Base-by-base conservation (phyloP, 306 rosid genomes). In the Sicyos baderoa region DNA sequence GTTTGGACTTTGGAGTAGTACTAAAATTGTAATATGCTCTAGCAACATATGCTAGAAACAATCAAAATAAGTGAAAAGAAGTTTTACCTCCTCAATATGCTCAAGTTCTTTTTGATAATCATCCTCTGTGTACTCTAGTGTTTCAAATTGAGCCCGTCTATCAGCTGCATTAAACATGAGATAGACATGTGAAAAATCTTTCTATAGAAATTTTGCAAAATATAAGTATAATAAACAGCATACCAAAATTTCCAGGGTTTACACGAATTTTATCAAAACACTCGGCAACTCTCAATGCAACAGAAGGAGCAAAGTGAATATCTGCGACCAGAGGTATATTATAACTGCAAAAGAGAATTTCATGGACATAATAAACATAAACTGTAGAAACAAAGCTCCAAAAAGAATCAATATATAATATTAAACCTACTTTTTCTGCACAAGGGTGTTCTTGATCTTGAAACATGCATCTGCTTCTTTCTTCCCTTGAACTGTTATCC, bases 81-180 rank as follows among this genome's bases (percentile, higher is more conserved):
- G n/a, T 45, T 65, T 60, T 48, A 93, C 99, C 91, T 85, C 85
- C 78, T 93, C 99, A 77, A 93, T 93, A 74, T 93, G 99, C 83
- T 90, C 99, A 78, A 93, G 96, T 80, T 93, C 99, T 79, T 90
- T 90, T 82, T 88, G 89, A 81, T 93, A 93, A 76, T 93, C 99
- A 0, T 93, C 97, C 11, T 93, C 96, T 0, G 97, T 82, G 87
- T 93, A 93, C 83, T 90, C 99, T 49, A 93, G 70, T 73, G 47
- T 18, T 81, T 86, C 97, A 85, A 93, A 93, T 70, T 90, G 99
- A 84, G 99, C 99, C 55, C 99, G 87, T 75, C 99, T 90, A 76
- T 93, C 99, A 76, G 99, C 99, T 93, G 90, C 64, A 73, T 69
- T 59, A 76, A 76, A 71, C 68, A 71, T 60, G 73, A 79, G 53